Evolutionary conservation across 2,329 filamentous ascomycete species (phyloP), one percentile per base, ranked within the genome.

Genomic region (Lecanicillium sp.): DNA sequence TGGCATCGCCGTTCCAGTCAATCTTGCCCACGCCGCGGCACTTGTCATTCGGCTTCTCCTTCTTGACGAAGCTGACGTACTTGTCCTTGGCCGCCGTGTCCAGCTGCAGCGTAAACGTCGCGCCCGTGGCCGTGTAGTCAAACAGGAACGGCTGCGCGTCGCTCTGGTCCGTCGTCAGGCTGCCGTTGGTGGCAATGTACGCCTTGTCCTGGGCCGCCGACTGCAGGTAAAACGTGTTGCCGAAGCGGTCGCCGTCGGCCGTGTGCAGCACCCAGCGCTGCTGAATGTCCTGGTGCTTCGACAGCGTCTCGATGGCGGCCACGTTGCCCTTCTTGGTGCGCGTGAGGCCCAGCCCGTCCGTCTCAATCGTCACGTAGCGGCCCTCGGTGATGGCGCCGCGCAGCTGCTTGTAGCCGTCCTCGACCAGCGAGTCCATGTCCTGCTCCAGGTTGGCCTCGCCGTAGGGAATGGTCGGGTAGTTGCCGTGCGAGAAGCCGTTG

Each of bases 361-460:
- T 42, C 50, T 72, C 70, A 40, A 75, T 71, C 3, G 66, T 65
- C 13, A 76, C 56, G 46, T 67, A 74, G 19, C 71, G 66, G 15
- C 71, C 72, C 48, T 76, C 72, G 10, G 69, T 74, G 17, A 75
- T 53, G 15, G 62, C 55, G 4, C 72, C 72, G 5, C 71, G 57
- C n/a, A 69, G 61, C 29, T 58, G 50, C 53, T 77, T 76, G 58
- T 65, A 73, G 3, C 72, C 72, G 32, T 71, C 57, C 47, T 76
- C 72, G 33, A 61, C 57, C 4, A 59, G 55, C 13, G 60, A 59
- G 4, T 52, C 51, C 34, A 62, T 59, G 20, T 59, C 49, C 28
- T 36, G 27, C n/a, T 43, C 25, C 12, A 35, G 34, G 14, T 60
- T 65, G 38, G 52, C 39, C 39, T 49, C 44, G 29, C 52, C 63